Evolutionary conservation across 768 basidiomycete genomes (phyloP), one percentile per base, ranked within the genome.

Genomic region (Boletus rubropictus): DNA sequence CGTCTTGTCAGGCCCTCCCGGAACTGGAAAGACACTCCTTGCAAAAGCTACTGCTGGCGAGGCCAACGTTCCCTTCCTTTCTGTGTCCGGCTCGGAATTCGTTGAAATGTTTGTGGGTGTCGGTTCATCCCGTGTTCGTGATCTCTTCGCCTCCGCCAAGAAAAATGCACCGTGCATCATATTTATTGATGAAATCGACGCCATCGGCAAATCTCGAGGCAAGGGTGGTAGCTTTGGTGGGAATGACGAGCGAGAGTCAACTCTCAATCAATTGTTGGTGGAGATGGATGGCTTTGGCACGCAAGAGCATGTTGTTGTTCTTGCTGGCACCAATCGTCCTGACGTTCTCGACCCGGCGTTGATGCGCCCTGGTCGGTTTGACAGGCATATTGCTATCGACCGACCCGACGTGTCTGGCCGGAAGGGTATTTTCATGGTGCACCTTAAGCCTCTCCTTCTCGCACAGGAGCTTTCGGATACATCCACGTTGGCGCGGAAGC

Each of bases 31-130:
- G 72, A 99, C 96, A 5, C 74, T 99, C 10, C 79, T 99, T 29
- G 96, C 96, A 10, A 99, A 99, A 68, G 96, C 96, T 3, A 98
- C 96, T 4, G 96, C 96, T 3, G 96, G 96, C 42, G 96, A 99
- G 69, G 95, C 96, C 5, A 87, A 82, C 36, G 95, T 98, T 5
- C 95, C 96, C 34, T 99, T 99, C 85, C 79, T 97, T 49, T 95
- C 92, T 20, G 96, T 98, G 34, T 97, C 95, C 39, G 96, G 96
- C 42, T 98, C 95, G 35, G 96, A 99, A 64, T 98, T 99, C 64
- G 93, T 99, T 51, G 96, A 99, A 71, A 97, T 98, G 94, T 99
- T 98, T 63, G 96, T 99, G 57, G 96, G 96, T 68, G 96, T 98
- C 42, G 96, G 96, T 48, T 93, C 96, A 3, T 94, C 92, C 4